Conservation (phyloP, 176 grass and related monocot species). For the Eleusine coracana region DNA sequence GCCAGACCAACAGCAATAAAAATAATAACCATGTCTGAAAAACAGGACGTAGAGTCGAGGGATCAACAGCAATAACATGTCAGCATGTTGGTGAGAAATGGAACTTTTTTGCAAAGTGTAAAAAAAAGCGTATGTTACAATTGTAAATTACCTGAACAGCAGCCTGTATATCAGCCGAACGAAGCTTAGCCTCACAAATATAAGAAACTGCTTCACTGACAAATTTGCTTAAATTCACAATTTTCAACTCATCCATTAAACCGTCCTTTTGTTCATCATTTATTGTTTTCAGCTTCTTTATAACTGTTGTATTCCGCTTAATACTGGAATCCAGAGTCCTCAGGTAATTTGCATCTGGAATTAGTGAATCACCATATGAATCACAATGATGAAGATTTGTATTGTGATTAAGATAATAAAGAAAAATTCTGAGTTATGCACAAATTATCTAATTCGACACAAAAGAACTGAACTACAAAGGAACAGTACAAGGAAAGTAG, state of each 20-base stretch:
- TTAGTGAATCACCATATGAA: conserved; percentile 36
- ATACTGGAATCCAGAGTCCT: conserved; percentile 97
- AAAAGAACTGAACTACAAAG: conserved; percentile 30
- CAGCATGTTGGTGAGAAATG: background rate
- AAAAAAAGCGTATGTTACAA: background rate
- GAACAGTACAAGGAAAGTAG: background rate
- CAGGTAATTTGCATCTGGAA: conserved; percentile 83
- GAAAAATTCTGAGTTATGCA: conserved; percentile 15
- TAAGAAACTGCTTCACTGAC: conserved; percentile 96
- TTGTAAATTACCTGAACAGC: conserved; percentile 81
- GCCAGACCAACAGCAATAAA: background rate
- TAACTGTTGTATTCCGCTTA: conserved; percentile 85
- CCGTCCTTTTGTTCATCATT: conserved; percentile 87
- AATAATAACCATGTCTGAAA: conserved; percentile 13
- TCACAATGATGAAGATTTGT: conserved; percentile 30
- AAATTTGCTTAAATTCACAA: conserved; percentile 99
- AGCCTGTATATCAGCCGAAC: conserved; percentile 94
- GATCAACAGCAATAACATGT: background rate
- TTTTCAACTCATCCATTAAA: conserved; percentile 92
- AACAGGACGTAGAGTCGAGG: background rate
- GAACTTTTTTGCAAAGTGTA: background rate
- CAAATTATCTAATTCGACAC: background rate
- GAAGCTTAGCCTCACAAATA: conserved; percentile 99
- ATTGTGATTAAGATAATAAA: background rate
- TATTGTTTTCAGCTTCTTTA: conserved; percentile 96